Evolutionary conservation across 306 rosid genomes (phyloP).

Genomic region (Dryas octopetala): DNA sequence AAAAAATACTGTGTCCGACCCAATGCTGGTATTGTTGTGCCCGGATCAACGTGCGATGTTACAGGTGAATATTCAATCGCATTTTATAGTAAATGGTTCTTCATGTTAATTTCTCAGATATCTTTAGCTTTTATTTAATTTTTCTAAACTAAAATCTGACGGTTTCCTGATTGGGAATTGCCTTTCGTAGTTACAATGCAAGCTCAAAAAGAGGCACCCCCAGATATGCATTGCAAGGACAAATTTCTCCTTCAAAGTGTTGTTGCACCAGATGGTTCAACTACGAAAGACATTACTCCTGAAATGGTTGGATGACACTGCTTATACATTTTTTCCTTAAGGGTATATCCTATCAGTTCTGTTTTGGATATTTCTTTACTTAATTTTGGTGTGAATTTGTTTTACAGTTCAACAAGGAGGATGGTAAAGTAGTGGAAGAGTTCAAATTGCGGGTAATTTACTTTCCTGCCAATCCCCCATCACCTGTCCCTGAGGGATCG

Average conservation of each 20-base stretch:
- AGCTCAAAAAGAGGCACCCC: conserved; percentile 39
- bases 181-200: conserved; percentile 47
- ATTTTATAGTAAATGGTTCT: background rate
- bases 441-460: conserved; percentile 45
- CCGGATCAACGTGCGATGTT: conserved; percentile 37
- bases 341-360: background rate
- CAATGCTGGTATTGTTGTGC: conserved; percentile 45
- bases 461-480: conserved; percentile 48
- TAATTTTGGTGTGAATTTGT: background rate
- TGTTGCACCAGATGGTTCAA: conserved; percentile 34
- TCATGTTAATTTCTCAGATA: background rate
- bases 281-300: conserved; percentile 36
- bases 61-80: conserved; percentile 33
- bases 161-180: conserved; percentile 13
- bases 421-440: conserved; percentile 40
- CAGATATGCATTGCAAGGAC: conserved; percentile 56
- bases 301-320: conserved; percentile 42
- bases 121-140: too few relatives aligned
- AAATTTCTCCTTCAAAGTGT: conserved; percentile 56
- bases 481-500: conserved; percentile 49
- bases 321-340: background rate
- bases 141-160: background rate
- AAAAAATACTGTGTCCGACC: conserved; percentile 52
- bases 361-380: background rate
- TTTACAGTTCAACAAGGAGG: conserved; percentile 45